phyloP scores from a whole-genome alignment of 805 yeast genomes.

The Yarrowia deformans region DNA sequence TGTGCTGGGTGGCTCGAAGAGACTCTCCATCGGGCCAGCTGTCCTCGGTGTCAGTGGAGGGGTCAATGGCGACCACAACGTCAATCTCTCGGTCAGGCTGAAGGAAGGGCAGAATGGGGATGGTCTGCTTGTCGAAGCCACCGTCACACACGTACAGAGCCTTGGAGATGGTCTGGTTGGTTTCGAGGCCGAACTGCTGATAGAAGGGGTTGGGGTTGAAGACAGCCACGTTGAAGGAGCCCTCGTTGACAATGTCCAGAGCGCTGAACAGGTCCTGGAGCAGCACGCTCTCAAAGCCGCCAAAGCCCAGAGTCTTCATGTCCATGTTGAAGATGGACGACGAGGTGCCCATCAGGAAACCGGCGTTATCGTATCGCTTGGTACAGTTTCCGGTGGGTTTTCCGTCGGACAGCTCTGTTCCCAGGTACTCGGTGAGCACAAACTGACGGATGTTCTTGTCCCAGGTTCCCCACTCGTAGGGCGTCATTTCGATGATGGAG shows the following conservation, averaged over 20 bases:
- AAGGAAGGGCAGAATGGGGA: slow-evolving; percentile 69
- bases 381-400: slow-evolving; percentile 61
- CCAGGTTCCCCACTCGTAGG: slow-evolving; percentile 87
- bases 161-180: slow-evolving; percentile 51
- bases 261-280: slow-evolving; percentile 59
- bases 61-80: slow-evolving; percentile 71
- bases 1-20: slow-evolving; percentile 61
- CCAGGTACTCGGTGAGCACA: slow-evolving; percentile 71
- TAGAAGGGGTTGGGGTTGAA: slow-evolving; percentile 77
- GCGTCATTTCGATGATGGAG: slow-evolving; percentile 51
- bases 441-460: slow-evolving; percentile 75
- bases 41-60: slow-evolving; percentile 65
- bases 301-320: slow-evolving; percentile 8
- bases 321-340: slow-evolving; percentile 76
- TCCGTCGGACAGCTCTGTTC: slow-evolving; percentile 70
- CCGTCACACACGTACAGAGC: slow-evolving; percentile 68
- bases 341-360: slow-evolving; percentile 83
- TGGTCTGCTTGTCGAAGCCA: slow-evolving; percentile 70
- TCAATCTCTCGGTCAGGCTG: slow-evolving; percentile 68
- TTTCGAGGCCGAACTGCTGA: slow-evolving; percentile 54
- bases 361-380: slow-evolving; percentile 79
- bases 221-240: slow-evolving; percentile 63
- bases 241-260: slow-evolving; percentile 55
- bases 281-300: slow-evolving; percentile 51
- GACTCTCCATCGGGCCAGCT: slow-evolving; percentile 75